Percentiles rank a stretch among this genome's conserved stretches.
phyloP scores from a whole-genome alignment of 2,329 filamentous ascomycete genomes.

The Neoarthrinium moseri region DNA sequence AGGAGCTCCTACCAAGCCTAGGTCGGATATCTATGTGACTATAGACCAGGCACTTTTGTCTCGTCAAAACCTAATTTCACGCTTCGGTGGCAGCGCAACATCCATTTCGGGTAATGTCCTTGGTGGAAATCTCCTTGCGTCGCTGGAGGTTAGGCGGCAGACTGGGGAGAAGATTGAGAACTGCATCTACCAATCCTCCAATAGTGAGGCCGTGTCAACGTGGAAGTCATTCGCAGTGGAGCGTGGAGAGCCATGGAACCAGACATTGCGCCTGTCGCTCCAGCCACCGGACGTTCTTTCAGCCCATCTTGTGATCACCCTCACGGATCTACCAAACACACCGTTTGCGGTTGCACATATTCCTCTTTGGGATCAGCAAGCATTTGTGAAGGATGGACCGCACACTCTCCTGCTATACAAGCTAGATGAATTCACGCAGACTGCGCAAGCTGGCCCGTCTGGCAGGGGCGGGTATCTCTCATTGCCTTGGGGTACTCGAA shows the following conservation, averaged over 20 bases:
- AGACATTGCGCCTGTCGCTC: slow-evolving; percentile 81
- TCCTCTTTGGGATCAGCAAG: slow-evolving; percentile 88
- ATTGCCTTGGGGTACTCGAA: slow-evolving; percentile 73
- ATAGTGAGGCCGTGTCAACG: slow-evolving; percentile 72
- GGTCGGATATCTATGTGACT: slow-evolving; percentile 95
- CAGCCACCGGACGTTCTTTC: slow-evolving; percentile 76
- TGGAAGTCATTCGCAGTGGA: slow-evolving; percentile 86
- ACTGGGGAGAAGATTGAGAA: slow-evolving; percentile 81
- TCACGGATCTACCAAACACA: slow-evolving; percentile 81
- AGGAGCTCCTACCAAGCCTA: slow-evolving; percentile 79
- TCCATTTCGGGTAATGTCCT: slow-evolving; percentile 61
- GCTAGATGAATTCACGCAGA: slow-evolving; percentile 86
- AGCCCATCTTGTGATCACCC: slow-evolving; percentile 84
- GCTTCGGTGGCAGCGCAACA: slow-evolving; percentile 71
- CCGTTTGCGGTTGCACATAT: slow-evolving; percentile 92
- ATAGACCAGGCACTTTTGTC: slow-evolving; percentile 76
- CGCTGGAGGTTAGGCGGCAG: slow-evolving; percentile 79
- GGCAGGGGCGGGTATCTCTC: slow-evolving; percentile 86
- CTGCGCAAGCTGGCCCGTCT: slow-evolving; percentile 54
- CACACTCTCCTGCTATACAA: slow-evolving; percentile 84
- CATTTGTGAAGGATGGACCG: slow-evolving; percentile 82
- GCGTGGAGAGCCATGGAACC: slow-evolving; percentile 80
- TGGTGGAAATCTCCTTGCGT: slow-evolving; percentile 79
- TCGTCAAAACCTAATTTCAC: slow-evolving; percentile 68
- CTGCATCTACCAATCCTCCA: slow-evolving; percentile 85